Evolutionary conservation across 225 moss, liverwort and hornwort genomes (phyloP), one percentile per base, ranked within the genome.

Genomic region (Rhytidiadelphus loreus): DNA sequence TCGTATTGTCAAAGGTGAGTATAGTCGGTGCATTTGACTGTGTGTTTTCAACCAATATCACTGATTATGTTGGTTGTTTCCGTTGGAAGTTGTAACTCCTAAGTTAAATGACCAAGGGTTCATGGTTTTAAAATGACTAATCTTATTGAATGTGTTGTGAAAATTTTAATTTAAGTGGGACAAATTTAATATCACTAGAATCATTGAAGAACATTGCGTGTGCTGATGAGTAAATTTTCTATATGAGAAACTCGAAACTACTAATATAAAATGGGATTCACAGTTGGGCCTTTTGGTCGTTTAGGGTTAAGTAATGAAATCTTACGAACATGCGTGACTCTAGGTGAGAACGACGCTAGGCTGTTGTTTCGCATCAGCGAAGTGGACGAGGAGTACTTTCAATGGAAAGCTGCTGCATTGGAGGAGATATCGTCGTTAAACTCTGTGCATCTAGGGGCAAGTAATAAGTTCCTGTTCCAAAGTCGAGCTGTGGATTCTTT

Each of bases 331-430:
- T 66, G 73, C 79, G 58, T 50, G 69, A 55, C 79, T 70, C 41
- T 78, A 94, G 93, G 93, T 80, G 94, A 93, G 88, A 92, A 93
- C 50, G 91, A 93, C 79, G 93, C 93, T 13, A 90, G 94, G 89
- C 88, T 94, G 19, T 35, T 90, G 72, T 93, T 94, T 82, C 94
- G 94, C 73, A 84, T 90, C 78, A 88, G 86, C 60, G 77, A 90
- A 86, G 60, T 72, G 86, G 90, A 94, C 76, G 88, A 94, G 74
- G 93, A 94, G 52, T 94, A 94, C 73, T 94, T 94, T 61, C 90
- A 86, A 50, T 94, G 94, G 94, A 94, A 94, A 89, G 89, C 90
- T 84, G 74, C 84, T 69, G 89, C 91, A 16, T 83, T 93, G 85
- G 68, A 85, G 84, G 94, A 94, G 82, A 89, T 94, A 59, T 92